These are phyloP conservation scores for Citrus cavaleriei DNA, from an alignment of 345 rosid species.

Conservation along the genomic window DNA sequence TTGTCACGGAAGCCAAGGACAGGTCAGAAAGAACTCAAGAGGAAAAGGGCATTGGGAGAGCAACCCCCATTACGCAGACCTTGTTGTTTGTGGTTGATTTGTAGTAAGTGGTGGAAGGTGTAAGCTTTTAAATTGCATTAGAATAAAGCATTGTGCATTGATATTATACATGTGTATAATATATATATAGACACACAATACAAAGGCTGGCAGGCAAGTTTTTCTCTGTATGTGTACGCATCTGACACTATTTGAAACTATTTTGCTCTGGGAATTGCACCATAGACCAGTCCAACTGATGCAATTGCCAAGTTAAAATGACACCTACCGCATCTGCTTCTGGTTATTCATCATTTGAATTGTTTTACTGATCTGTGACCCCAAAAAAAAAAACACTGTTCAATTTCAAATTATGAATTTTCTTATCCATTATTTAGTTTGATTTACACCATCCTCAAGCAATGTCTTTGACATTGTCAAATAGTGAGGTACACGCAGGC, in stretches of 20 bases:
- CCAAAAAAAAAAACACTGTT: no score
- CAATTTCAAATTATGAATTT: background rate
- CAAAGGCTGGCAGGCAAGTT: background rate
- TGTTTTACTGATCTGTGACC: background rate
- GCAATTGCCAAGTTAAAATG: background rate
- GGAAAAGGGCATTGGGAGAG: slow-evolving; percentile 38
- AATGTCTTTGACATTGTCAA: background rate
- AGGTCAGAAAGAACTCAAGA: slow-evolving; percentile 33
- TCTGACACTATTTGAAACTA: slow-evolving; percentile 36
- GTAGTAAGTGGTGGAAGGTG: background rate
- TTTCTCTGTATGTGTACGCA: slow-evolving; percentile 10
- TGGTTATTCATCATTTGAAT: background rate
- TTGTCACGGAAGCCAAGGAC: slow-evolving; percentile 31
- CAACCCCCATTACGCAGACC: slow-evolving; percentile 26
- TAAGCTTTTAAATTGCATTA: background rate
- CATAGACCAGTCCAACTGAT: slow-evolving; percentile 61
- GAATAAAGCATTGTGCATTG: background rate
- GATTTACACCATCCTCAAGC: background rate
- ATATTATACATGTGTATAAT: background rate
- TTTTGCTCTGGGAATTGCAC: slow-evolving; percentile 72
- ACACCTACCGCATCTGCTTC: background rate
- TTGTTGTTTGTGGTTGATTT: slow-evolving; percentile 1
- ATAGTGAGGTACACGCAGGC: slow-evolving; percentile 8
- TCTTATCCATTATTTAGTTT: background rate
- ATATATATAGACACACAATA: no score